Percentiles rank a stretch among this genome's conserved stretches.
Conservation (phyloP, 192 early-diverging fungal genomes). For the Rhizophagus prolifer region DNA sequence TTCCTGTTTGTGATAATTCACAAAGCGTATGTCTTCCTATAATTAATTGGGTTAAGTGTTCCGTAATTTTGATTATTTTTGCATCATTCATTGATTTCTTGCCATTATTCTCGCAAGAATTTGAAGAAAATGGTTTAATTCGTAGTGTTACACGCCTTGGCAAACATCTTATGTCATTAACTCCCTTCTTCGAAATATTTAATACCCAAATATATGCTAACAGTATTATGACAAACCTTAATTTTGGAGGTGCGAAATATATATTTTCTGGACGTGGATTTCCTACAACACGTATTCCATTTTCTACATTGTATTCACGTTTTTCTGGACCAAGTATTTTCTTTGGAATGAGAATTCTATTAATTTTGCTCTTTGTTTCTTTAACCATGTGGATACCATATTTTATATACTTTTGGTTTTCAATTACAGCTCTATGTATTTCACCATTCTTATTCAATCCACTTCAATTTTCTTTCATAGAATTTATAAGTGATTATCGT, state of each 20-base stretch:
- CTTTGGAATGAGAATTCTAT: conserved; percentile 65
- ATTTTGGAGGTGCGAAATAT: conserved; percentile 80
- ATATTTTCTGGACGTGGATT: conserved; percentile 86
- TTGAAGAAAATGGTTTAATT: conserved; percentile 78
- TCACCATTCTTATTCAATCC: conserved; percentile 88
- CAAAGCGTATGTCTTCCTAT: conserved; percentile 66
- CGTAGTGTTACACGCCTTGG: conserved; percentile 68
- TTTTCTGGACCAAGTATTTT: conserved; percentile 77
- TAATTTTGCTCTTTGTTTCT: conserved; percentile 74
- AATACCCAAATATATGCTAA: conserved; percentile 85
- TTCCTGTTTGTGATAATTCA: conserved; percentile 58
- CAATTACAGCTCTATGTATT: conserved; percentile 70
- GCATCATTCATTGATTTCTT: conserved; percentile 81
- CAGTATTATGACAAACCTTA: conserved; percentile 76
- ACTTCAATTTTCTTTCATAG: conserved; percentile 80
- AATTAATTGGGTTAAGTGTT: conserved; percentile 80
- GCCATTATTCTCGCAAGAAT: conserved; percentile 80
- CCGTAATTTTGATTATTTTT: conserved; percentile 75
- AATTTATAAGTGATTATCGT: conserved; percentile 79
- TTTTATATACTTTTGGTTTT: conserved; percentile 81
- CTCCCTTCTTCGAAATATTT: conserved; percentile 81
- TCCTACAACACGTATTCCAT: conserved; percentile 75
- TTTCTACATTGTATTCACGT: conserved; percentile 71
- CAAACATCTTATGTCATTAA: conserved; percentile 81
- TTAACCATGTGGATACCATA: conserved; percentile 72